Evolutionary conservation across 441 rosid species (phyloP), one percentile per base, ranked within the genome.

Genomic region (Gossypium davidsonii): DNA sequence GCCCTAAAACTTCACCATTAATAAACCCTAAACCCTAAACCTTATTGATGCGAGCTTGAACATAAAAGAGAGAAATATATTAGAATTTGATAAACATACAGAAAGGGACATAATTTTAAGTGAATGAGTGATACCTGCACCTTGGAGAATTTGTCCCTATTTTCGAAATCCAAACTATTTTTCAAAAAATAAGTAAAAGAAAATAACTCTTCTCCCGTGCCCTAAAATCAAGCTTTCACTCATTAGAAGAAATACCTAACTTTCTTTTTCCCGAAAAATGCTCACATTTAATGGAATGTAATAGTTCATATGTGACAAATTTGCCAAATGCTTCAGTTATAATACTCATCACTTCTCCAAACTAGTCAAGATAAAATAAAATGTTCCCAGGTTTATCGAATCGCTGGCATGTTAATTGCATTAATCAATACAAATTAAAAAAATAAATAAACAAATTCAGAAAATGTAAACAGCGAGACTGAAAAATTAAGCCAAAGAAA

Each of bases 1-100:
- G 48, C 49, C 23, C 72, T 68, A 58, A 63, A 76, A 37, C 71
- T 44, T 59, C 67, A 42, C 15, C 57, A 25, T 57, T 26, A 17
- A 46, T 48, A 55, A 60, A 9, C 67, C 67, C 57, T 7, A 23
- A 48, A 46, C 42, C 23, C 23, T 3, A 67, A 25, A 23, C 26
- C 20, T n/a, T n/a, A 25, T n/a, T 67, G 18, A 48, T 48, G 57
- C n/a, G 7, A 67, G 12, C 67, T 37, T 37, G 42, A 59, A 53
- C 7, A 25, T 11, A 15, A 31, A 17, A 18, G 4, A 63, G 46
- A 26, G 51, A 5, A 6, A 65, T 21, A 21, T 9, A 11, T 17
- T 51, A 26, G 15, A 49, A 51, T 17, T 49, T 67, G 9, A 17
- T 26, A 28, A 17, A 28, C 44, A 15, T 3, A 28, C 48, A 67